phyloP scores from a whole-genome alignment of 2,329 filamentous ascomycete genomes.

The Didymella keratinophila region DNA sequence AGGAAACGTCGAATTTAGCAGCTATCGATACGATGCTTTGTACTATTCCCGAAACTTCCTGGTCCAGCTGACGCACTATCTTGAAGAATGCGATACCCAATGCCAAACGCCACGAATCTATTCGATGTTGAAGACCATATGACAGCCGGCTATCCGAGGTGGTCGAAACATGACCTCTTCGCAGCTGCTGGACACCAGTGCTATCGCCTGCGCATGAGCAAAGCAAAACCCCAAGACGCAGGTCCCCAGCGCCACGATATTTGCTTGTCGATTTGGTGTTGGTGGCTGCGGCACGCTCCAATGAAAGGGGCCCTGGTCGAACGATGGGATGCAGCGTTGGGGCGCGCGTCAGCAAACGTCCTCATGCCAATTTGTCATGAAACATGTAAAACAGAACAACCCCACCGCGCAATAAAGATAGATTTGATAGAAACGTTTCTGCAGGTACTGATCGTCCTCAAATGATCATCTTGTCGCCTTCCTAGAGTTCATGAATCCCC shows the following conservation, averaged over 20 bases:
- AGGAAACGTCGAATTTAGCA: too few relatives aligned
- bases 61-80: background rate
- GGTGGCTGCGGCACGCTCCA: background rate
- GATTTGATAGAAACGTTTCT: background rate
- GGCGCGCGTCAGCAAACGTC: background rate
- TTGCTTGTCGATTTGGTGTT: background rate
- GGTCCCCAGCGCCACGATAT: background rate
- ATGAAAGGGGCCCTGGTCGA: background rate
- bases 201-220: background rate
- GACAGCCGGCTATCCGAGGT: background rate
- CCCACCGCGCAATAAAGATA: constrained; percentile 2
- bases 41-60: background rate
- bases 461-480: too few relatives aligned
- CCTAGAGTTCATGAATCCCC: too few relatives aligned
- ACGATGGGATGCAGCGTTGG: background rate
- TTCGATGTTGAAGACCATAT: background rate
- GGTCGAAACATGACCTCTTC: background rate
- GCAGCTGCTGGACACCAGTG: background rate
- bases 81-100: background rate
- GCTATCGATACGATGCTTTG: background rate
- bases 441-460: background rate
- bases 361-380: background rate
- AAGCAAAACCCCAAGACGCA: background rate
- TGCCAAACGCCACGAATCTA: background rate
- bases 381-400: background rate